Evolutionary conservation across 495 filamentous ascomycete genomes (phyloP).

Genomic region (Penicillium turbatum): DNA sequence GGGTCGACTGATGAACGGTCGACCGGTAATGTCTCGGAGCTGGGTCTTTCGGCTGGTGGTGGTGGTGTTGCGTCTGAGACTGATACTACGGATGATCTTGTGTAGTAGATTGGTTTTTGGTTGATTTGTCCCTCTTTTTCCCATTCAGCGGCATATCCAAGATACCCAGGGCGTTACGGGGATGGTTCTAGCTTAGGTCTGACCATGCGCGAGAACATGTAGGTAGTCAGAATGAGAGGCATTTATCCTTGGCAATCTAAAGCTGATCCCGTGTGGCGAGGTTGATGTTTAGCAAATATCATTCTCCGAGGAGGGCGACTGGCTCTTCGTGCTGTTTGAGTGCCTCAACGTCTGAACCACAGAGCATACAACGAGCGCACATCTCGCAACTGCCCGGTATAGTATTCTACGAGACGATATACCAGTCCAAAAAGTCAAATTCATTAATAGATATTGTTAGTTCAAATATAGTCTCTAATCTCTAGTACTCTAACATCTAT

Average conservation of each 20-base stretch:
- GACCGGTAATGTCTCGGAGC: background rate
- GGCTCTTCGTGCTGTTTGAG: too few species aligned
- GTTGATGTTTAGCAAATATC: too few species aligned
- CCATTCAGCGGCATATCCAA: slow-evolving; percentile 2
- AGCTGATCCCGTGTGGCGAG: too few species aligned
- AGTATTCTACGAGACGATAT: too few species aligned
- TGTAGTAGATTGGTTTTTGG: background rate
- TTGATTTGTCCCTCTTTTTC: background rate
- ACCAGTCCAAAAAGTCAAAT: too few species aligned
- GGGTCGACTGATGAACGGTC: background rate
- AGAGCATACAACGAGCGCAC: too few species aligned
- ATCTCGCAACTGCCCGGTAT: too few species aligned
- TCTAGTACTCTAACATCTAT: too few species aligned
- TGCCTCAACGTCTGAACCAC: too few species aligned
- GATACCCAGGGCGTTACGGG: slow-evolving; percentile 6
- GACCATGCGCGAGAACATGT: background rate
- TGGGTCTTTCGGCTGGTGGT: background rate
- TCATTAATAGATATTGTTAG: too few species aligned
- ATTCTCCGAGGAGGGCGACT: too few species aligned
- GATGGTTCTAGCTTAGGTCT: background rate
- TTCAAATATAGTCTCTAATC: too few species aligned
- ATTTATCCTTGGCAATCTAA: background rate
- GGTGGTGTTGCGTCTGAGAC: background rate
- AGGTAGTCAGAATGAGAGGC: background rate
- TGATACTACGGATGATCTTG: background rate